Evolutionary conservation across 2,329 filamentous ascomycete species (phyloP), one percentile per base, ranked within the genome.

Genomic region (Botrytis hyacinthi): DNA sequence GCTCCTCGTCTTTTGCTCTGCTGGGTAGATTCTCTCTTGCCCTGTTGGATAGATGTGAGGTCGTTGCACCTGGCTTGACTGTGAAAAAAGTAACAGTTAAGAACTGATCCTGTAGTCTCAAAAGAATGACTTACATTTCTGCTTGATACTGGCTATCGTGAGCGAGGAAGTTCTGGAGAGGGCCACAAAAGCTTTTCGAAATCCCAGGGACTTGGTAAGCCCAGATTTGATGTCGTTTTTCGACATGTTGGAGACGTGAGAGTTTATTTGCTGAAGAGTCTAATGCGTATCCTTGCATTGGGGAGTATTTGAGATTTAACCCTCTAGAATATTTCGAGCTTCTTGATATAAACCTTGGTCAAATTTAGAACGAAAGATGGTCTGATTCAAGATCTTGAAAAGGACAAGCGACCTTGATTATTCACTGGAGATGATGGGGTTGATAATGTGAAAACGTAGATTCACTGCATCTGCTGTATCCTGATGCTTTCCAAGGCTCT

Each of bases 351-450:
- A 9, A 57, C 2, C 3, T 18, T 57, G n/a, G n/a, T 57, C 14
- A 18, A 29, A 0, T 0, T 57, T 4, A 0, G 0, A 9, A 8
- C 1, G 1, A 29, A 54, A 57, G n/a, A 2, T 7, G 6, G n/a
- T 3, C 6, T 29, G 8, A 3, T 57, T 18, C 8, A 29, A 0
- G 14, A 18, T 0, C 51, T 29, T 8, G 6, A 29, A 5, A 29
- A 5, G 6, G 4, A 18, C 3, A 2, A 18, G n/a, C 7, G n/a
- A 57, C n/a, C 9, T 57, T 7, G 4, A 57, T 14, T 57, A 57
- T 57, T 57, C n/a, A 54, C 51, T n/a, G n/a, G 7, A n/a, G 0
- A 54, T 16, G 26, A 29, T 29, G 14, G 14, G 3, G 6, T 54
- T 0, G 12, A 6, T 57, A 14, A 29, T 57, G 1, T 7, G 2